These are phyloP conservation scores for Candida labiduridarum DNA, from an alignment of 1,139 yeast genomes.

Conservation along the genomic window DNA sequence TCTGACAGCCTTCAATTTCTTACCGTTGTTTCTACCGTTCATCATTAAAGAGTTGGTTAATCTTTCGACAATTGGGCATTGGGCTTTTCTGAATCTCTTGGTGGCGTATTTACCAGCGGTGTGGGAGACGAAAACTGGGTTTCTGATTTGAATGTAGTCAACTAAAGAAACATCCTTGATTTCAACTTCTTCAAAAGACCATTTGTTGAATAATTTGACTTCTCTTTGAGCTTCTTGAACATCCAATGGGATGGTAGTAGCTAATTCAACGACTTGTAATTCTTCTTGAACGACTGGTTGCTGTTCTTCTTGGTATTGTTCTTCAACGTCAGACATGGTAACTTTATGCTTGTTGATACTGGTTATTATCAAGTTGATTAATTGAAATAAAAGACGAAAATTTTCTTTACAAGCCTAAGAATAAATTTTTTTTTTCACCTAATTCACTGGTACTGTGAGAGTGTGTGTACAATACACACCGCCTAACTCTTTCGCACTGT, in stretches of 20 bases:
- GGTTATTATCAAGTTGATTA: constrained; percentile 7
- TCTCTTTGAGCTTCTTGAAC: constrained; percentile 95
- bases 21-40: constrained; percentile 99
- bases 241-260: constrained; percentile 95
- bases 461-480: neutral
- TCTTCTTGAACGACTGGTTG: constrained; percentile 68
- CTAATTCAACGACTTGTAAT: constrained; percentile 81
- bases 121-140: constrained; percentile 98
- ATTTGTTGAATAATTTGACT: constrained; percentile 98
- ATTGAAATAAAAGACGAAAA: neutral
- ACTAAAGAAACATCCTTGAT: constrained; percentile 97
- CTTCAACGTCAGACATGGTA: constrained; percentile 56
- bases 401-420: neutral
- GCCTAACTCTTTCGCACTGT: neutral
- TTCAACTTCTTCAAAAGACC: constrained; percentile 98
- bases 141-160: constrained; percentile 97
- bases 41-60: constrained; percentile 99
- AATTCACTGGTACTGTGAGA: neutral
- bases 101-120: constrained; percentile 99
- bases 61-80: constrained; percentile 99
- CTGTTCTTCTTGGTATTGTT: constrained; percentile 43
- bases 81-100: constrained; percentile 99
- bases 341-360: constrained; percentile 9
- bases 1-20: constrained; percentile 99
- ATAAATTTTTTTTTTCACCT: constrained; percentile 9